Base-by-base conservation (phyloP, 1,139 yeast genomes). In the Lodderomyces metapsilosis region DNA sequence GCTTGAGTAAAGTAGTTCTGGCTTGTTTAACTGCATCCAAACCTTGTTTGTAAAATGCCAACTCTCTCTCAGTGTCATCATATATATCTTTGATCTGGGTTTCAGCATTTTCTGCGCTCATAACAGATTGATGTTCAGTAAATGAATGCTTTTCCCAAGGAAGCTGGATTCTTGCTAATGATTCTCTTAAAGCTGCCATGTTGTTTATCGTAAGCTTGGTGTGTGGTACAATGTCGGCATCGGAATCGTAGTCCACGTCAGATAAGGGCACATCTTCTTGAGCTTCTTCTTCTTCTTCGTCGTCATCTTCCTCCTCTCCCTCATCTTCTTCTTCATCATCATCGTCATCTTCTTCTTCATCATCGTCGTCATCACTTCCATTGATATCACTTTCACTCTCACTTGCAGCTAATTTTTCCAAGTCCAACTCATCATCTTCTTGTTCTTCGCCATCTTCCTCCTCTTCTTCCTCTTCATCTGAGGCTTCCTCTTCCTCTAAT, bases 161-260 rank as follows among this genome's bases (percentile, higher is more conserved):
- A 44, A 85, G 65, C 54, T 75, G 75, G 52, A 85, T 77, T 58
- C 89, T 78, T 12, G 83, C 82, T 43, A 84, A 71, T 5, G 87
- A 70, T 41, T 84, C 86, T 51, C 73, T 80, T 55, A 85, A 65
- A 13, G 94, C 94, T 23, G 84, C 82, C 40, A 67, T 70, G 60
- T 85, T 84, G 61, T 85, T 84, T 50, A 85, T 68, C 16, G 97
- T 91, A 41, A 88, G 76, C 62, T 89, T 89, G 46, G 94, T 89
- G 66, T 85, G 82, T 39, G 98, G 97, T 23, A 91, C 86, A 30
- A 86, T 77, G 58, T 88, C 96, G 12, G 94, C 94, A 56, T 88
- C 95, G 4, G 87, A 84, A 54, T 85, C 95, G 36, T 83, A 66
- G 56, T 86, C 95, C 32, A 82, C 94, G 44, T 85, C 92, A 1